Conservation (phyloP, 2,329 filamentous ascomycete genomes). For the Lasiodiplodia sp. region DNA sequence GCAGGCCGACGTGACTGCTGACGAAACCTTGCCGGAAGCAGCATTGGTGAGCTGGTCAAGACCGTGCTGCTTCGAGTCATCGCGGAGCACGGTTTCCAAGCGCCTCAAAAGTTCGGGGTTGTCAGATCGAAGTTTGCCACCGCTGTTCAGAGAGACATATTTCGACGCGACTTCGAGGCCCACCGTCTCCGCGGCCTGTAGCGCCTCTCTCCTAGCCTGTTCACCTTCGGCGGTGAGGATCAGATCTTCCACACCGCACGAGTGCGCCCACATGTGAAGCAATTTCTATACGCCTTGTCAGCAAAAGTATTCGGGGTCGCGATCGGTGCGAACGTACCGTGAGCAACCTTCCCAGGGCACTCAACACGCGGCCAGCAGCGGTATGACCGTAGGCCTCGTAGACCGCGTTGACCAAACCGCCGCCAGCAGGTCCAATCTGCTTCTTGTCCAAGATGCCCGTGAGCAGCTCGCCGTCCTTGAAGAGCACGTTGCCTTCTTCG, state of each 20-base stretch:
- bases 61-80: conserved; percentile 88
- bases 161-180: conserved; percentile 83
- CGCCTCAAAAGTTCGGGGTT: conserved; percentile 77
- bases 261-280: conserved; percentile 92
- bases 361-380: conserved; percentile 84
- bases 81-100: conserved; percentile 87
- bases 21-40: conserved; percentile 73
- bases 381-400: conserved; percentile 93
- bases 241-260: conserved; percentile 96
- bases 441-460: conserved; percentile 94
- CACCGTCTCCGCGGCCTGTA: conserved; percentile 71
- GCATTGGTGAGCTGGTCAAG: conserved; percentile 88
- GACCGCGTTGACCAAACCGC: conserved; percentile 88
- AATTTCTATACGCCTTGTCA: conserved; percentile 60
- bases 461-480: conserved; percentile 87
- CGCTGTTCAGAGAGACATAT: conserved; percentile 83
- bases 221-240: conserved; percentile 84
- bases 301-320: not conserved
- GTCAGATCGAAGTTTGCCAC: conserved; percentile 66
- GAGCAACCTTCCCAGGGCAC: conserved; percentile 85
- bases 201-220: conserved; percentile 69
- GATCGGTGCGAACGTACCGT: conserved; percentile 56
- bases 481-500: conserved; percentile 82
- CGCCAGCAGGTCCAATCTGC: conserved; percentile 86
- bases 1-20: conserved; percentile 78